phyloP scores from a whole-genome alignment of 106 monocot species.

The Dendrobium officinale region DNA sequence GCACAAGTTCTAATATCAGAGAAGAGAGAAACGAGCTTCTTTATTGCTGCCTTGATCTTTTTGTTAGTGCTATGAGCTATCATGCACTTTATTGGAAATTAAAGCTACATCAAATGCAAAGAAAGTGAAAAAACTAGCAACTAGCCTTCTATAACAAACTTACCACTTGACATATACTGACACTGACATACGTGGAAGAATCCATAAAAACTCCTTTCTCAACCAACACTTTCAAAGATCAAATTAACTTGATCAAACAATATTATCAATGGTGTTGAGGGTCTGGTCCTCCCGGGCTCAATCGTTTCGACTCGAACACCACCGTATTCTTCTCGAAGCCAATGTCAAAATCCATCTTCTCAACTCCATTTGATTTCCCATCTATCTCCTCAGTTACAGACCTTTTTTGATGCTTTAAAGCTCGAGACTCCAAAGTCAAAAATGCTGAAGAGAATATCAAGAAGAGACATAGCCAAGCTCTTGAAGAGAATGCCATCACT shows the following conservation, averaged over 20 bases:
- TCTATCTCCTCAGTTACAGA: no score
- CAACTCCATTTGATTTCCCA: no score
- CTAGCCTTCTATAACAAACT: background rate
- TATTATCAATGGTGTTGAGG: conserved; percentile 6
- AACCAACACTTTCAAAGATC: background rate
- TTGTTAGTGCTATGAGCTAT: no score
- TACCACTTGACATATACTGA: background rate
- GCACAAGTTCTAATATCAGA: no score
- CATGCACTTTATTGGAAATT: no score
- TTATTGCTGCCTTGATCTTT: no score
- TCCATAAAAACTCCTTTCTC: background rate
- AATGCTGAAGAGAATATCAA: conserved; percentile 1
- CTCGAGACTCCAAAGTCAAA: background rate
- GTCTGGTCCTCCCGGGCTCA: conserved; percentile 8
- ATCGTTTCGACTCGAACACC: background rate
- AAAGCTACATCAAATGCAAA: no score
- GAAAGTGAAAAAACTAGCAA: no score
- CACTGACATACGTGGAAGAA: background rate
- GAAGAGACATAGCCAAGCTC: conserved; percentile 3
- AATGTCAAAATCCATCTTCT: background rate
- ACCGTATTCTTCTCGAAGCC: background rate
- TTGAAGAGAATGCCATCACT: conserved; percentile 2
- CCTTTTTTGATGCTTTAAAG: background rate
- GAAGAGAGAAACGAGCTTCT: no score
- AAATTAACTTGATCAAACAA: background rate